A percentile compares a stretch with the other conserved stretches of the same genome.
phyloP scores from a whole-genome alignment of 305 asterid species.

The Fraxinus ornus region DNA sequence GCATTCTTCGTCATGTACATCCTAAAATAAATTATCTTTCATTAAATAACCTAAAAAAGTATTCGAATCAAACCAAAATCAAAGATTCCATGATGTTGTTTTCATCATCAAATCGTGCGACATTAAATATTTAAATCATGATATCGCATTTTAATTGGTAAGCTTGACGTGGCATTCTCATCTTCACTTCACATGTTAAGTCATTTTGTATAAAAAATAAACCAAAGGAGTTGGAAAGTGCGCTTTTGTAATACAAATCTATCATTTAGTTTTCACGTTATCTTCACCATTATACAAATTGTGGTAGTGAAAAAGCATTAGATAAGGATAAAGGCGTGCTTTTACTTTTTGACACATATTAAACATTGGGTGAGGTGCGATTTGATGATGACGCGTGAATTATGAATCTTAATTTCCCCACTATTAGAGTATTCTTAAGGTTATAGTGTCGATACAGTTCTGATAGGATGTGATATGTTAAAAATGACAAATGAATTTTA shows the following conservation, averaged over 20 bases:
- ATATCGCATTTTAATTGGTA: constrained; percentile 39
- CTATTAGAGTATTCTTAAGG: not conserved
- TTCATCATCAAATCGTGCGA: constrained; percentile 30
- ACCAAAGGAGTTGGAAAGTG: constrained; percentile 34
- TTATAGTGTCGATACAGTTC: not conserved
- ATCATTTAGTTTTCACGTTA: constrained; percentile 10
- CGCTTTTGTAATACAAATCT: constrained; percentile 24
- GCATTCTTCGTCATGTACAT: constrained; percentile 35
- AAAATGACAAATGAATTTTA: not conserved
- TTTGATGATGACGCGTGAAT: constrained; percentile 28
- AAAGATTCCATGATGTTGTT: constrained; percentile 33
- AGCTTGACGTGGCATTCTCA: constrained; percentile 37
- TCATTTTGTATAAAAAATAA: constrained; percentile 30
- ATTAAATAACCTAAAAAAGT: constrained; percentile 1
- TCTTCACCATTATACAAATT: not conserved
- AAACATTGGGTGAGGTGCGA: constrained; percentile 21
- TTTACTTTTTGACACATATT: not conserved
- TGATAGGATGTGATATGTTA: not conserved
- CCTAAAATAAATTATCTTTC: constrained; percentile 20
- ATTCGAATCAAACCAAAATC: constrained; percentile 23
- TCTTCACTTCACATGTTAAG: constrained; percentile 13
- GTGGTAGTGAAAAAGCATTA: constrained; percentile 3
- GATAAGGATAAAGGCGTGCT: constrained; percentile 22
- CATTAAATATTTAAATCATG: constrained; percentile 20
- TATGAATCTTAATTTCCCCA: not conserved